Conservation (phyloP, 2,329 filamentous ascomycete genomes). For the Orbilia ellipsospora region DNA sequence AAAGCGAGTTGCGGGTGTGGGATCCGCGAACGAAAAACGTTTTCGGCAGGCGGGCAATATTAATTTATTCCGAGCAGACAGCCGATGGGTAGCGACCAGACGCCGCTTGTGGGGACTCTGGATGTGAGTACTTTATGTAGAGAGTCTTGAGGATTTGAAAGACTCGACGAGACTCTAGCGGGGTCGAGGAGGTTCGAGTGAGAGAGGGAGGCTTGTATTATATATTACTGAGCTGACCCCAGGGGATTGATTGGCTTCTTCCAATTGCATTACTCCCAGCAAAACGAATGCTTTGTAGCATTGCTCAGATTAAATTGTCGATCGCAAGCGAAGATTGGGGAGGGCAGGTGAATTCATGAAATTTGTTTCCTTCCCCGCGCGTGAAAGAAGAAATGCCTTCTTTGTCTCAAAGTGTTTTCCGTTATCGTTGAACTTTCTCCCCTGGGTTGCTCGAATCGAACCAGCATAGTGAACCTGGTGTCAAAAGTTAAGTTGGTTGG, state of each 20-base stretch:
- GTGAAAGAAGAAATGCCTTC: background rate
- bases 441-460: conserved; percentile 20
- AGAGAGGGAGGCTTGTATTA: conserved; percentile 18
- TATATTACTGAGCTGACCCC: conserved; percentile 11
- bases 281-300: background rate
- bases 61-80: background rate
- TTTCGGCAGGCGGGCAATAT: conserved; percentile 1
- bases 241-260: background rate
- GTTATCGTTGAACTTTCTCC: background rate
- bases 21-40: conserved; percentile 13
- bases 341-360: conserved; percentile 8
- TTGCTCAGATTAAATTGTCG: conserved; percentile 53
- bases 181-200: background rate
- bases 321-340: conserved; percentile 29
- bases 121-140: background rate
- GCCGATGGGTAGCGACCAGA: background rate
- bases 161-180: background rate
- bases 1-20: conserved; percentile 16
- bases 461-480: background rate
- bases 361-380: background rate
- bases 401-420: background rate
- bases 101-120: background rate
- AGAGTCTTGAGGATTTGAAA: background rate
- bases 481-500: background rate
- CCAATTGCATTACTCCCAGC: background rate